Conservation (phyloP, 306 rosid species). For the Argentina anserina region DNA sequence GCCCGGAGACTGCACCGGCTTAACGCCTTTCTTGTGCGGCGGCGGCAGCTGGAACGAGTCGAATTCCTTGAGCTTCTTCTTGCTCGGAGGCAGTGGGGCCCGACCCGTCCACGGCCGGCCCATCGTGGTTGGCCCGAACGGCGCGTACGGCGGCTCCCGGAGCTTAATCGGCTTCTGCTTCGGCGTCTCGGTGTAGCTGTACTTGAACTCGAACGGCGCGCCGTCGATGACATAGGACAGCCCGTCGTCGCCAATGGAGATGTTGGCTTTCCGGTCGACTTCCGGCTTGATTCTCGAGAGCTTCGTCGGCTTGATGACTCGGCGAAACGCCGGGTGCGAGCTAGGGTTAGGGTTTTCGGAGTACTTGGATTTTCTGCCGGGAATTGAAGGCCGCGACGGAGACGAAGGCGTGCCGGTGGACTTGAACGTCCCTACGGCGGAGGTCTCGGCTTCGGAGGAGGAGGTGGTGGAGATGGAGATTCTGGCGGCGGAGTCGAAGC, state of each 20-base stretch:
- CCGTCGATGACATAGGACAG: conserved; percentile 51
- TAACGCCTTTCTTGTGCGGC: conserved; percentile 76
- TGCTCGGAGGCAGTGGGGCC: conserved; percentile 75
- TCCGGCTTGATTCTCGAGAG: conserved; percentile 19
- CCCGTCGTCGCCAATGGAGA: conserved; percentile 58
- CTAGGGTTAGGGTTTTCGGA: conserved; percentile 45
- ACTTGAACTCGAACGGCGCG: conserved; percentile 94
- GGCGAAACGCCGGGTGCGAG: conserved; percentile 56
- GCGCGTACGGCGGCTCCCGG: conserved; percentile 64
- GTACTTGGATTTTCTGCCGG: conserved; percentile 63
- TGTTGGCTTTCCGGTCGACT: conserved; percentile 33
- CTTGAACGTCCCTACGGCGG: too few relatives aligned
- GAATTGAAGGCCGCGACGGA: conserved; percentile 67
- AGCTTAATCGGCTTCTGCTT: conserved; percentile 65
- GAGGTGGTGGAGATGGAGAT: conserved; percentile 25
- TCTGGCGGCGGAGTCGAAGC: conserved; percentile 45
- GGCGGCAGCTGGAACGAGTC: conserved; percentile 84
- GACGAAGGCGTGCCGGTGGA: conserved; percentile 61
- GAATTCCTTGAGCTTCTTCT: conserved; percentile 68
- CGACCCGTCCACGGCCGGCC: conserved; percentile 83
- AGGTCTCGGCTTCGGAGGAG: conserved; percentile 17
- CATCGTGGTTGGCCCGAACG: conserved; percentile 70
- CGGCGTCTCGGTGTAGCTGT: conserved; percentile 93
- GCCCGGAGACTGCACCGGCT: conserved; percentile 83
- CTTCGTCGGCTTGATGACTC: conserved; percentile 26